Percentiles rank a stretch among this genome's conserved stretches.
phyloP scores from a whole-genome alignment of 164 flowering plant genomes.

The Liquidambar formosana region DNA sequence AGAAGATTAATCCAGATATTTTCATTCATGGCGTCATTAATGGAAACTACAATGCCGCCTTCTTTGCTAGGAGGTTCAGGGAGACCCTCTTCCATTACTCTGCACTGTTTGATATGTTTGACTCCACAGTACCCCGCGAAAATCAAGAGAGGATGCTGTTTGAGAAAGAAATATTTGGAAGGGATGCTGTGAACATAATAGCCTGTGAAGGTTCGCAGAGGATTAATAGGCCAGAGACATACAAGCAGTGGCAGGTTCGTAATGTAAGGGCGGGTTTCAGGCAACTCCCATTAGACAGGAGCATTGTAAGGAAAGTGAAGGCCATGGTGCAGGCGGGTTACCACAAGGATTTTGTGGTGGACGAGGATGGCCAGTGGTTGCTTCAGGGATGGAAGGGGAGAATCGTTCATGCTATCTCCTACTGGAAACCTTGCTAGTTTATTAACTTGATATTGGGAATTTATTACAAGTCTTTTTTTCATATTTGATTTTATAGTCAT shows the following conservation, averaged over 20 bases:
- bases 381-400: slow-evolving; percentile 47
- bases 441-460: background rate
- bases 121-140: slow-evolving; percentile 22
- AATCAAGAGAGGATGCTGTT: slow-evolving; percentile 25
- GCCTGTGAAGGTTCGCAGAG: slow-evolving; percentile 37
- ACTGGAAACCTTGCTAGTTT: slow-evolving; percentile 29
- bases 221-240: slow-evolving; percentile 42
- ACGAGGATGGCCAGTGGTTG: slow-evolving; percentile 34
- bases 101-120: slow-evolving; percentile 38
- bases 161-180: slow-evolving; percentile 26
- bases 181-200: slow-evolving; percentile 31
- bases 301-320: slow-evolving; percentile 13
- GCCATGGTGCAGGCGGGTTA: slow-evolving; percentile 18
- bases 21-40: slow-evolving; percentile 29
- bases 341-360: slow-evolving; percentile 28
- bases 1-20: slow-evolving; percentile 23
- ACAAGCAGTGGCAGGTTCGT: slow-evolving; percentile 40
- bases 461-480: no score
- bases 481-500: no score
- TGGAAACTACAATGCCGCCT: slow-evolving; percentile 33
- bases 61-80: slow-evolving; percentile 32
- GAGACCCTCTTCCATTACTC: slow-evolving; percentile 40
- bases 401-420: slow-evolving; percentile 25
- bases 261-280: slow-evolving; percentile 29
- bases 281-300: slow-evolving; percentile 25